Evolutionary conservation across 2,329 filamentous ascomycete genomes (phyloP), one percentile per base, ranked within the genome.

Genomic region (Dactylellina cionopaga): DNA sequence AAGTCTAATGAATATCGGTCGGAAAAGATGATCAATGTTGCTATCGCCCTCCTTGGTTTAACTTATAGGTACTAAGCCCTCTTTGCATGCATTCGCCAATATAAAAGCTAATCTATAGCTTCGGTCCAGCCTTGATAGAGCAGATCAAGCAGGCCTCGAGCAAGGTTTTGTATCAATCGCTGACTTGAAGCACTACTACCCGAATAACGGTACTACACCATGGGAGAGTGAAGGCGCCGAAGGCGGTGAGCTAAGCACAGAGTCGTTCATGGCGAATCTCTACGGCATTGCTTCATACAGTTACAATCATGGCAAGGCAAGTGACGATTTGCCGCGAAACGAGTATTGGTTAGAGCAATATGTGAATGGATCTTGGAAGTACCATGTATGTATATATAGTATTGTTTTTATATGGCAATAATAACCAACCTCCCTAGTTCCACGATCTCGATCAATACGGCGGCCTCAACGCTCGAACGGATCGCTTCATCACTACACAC

Each of bases 301-400:
- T 17, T 60, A 44, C 41, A 60, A 60, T 17, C 15, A 43, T 11
- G 55, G 41, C 35, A 27, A 17, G 24, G 55, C 25, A 10, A 44
- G 35, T 15, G 41, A 60, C 5, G 29, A 47, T 27, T 17, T 25
- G 24, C 27, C 55, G 5, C 3, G 6, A 11, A 29, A 47, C 43
- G 55, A 60, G 11, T 60, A 47, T n/a, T 49, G 39, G 55, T 31
- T 60, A 24, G 55, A 60, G 19, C 39, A 47, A 29, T 47, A 60
- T 15, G 35, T 9, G 3, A 60, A 60, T 25, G 39, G 55, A 19
- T 62, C 43, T 17, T 56, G 52, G 52, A 56, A 44, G 19, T 56
- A 56, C 15, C 31, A 56, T 22, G 35, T 56, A 56, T 27, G 52
- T 10, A 29, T 5, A 9, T 19, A 2, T 2, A 10, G 1, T 31